These are phyloP conservation scores for Aspergillus novoparasiticus DNA, from an alignment of 2,329 filamentous ascomycete genomes.

Conservation along the genomic window DNA sequence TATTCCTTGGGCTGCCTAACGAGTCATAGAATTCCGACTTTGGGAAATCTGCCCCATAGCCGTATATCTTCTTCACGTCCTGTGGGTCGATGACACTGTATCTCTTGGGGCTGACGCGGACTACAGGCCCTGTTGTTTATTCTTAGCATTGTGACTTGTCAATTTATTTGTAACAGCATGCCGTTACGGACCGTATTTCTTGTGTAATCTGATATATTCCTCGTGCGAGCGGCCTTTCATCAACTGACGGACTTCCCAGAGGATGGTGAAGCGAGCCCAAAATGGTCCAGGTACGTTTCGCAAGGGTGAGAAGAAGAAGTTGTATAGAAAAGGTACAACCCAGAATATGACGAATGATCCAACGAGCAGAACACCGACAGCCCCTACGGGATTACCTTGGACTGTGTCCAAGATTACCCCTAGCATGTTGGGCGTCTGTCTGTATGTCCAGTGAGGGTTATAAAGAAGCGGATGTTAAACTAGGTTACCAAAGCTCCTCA, in stretches of 20 bases:
- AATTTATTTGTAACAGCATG: rapidly evolving
- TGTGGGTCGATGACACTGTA: slow-evolving; percentile 3
- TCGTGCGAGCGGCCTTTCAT: background rate
- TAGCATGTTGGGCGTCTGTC: background rate
- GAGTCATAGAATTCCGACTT: background rate
- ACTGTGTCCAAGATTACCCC: background rate
- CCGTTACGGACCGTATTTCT: background rate
- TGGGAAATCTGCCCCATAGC: background rate
- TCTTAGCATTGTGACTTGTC: background rate
- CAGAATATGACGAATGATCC: background rate
- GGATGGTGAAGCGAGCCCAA: background rate
- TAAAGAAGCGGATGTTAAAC: no score
- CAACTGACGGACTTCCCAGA: slow-evolving; percentile 2
- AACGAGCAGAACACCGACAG: background rate
- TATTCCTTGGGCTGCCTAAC: background rate
- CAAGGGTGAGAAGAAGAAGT: background rate
- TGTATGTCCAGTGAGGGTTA: no score
- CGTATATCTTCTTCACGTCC: slow-evolving; percentile 4
- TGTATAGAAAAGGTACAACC: background rate
- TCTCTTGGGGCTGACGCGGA: slow-evolving; percentile 2
- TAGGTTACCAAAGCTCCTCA: background rate
- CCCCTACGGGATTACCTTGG: background rate
- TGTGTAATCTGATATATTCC: slow-evolving; percentile 4
- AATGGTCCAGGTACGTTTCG: background rate
- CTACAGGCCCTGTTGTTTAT: background rate